Evolutionary conservation across 2,329 filamentous ascomycete species (phyloP).

Genomic region (Beauveria asiatica): DNA sequence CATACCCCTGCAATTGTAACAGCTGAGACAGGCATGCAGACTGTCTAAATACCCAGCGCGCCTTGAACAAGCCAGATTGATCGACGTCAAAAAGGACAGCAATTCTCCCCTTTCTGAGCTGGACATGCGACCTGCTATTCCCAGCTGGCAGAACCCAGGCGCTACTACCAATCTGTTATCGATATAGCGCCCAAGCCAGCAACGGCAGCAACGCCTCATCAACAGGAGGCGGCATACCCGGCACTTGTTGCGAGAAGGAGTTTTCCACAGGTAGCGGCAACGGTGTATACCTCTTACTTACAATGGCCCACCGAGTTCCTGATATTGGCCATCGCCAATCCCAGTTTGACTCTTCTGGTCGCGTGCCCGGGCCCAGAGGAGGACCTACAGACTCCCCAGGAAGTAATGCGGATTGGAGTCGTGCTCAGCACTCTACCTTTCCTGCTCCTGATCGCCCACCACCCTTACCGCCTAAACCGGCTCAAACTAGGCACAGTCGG

Average conservation of each 20-base stretch:
- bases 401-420: neutral
- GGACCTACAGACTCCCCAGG: neutral
- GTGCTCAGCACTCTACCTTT: neutral
- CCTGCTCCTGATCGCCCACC: neutral
- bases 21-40: constrained; percentile 1
- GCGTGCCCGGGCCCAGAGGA: neutral
- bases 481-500: constrained; percentile 29
- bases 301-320: constrained; percentile 5
- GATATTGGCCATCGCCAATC: neutral
- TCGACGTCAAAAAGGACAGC: neutral
- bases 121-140: neutral
- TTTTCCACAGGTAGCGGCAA: neutral
- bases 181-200: neutral
- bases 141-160: neutral
- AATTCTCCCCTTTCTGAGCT: neutral
- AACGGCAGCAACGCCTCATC: neutral
- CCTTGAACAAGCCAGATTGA: neutral
- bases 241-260: constrained; percentile 2
- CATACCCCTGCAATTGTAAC: constrained; percentile 8
- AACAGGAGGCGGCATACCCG: neutral
- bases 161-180: neutral
- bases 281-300: neutral
- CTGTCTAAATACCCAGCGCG: neutral
- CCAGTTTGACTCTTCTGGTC: neutral
- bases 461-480: constrained; percentile 1